Conservation (phyloP, 345 rosid genomes). For the Hibiscus tridactylites region DNA sequence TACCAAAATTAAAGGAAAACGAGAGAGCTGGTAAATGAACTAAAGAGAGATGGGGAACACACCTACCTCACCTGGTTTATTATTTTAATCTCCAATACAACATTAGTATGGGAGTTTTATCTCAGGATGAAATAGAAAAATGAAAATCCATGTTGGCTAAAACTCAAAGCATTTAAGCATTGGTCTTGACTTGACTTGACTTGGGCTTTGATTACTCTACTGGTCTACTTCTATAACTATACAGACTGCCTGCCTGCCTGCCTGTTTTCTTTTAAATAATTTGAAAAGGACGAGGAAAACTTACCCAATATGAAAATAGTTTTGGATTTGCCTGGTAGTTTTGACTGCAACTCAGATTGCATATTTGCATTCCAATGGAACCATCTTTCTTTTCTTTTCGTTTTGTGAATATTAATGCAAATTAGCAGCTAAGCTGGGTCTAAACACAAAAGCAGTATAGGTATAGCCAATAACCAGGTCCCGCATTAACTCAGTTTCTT, state of each 20-base stretch:
- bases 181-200: background rate
- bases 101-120: background rate
- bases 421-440: too few relatives aligned
- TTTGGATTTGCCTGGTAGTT: background rate
- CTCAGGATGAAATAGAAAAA: background rate
- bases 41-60: constrained; percentile 15
- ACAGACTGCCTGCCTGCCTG: background rate
- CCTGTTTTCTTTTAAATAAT: background rate
- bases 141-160: background rate
- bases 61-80: constrained; percentile 29
- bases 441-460: too few relatives aligned
- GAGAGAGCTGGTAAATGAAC: background rate
- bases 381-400: too few relatives aligned
- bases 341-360: too few relatives aligned
- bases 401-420: too few relatives aligned
- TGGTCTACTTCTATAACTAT: background rate
- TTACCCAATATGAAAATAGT: background rate
- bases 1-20: background rate
- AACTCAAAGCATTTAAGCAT: too few relatives aligned
- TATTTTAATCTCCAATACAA: background rate
- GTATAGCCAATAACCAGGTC: too few relatives aligned
- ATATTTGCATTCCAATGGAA: too few relatives aligned
- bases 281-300: too few relatives aligned
- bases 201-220: background rate
- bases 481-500: too few relatives aligned